Base-by-base conservation (phyloP, 495 filamentous ascomycete genomes). In the Parmelia sp. region DNA sequence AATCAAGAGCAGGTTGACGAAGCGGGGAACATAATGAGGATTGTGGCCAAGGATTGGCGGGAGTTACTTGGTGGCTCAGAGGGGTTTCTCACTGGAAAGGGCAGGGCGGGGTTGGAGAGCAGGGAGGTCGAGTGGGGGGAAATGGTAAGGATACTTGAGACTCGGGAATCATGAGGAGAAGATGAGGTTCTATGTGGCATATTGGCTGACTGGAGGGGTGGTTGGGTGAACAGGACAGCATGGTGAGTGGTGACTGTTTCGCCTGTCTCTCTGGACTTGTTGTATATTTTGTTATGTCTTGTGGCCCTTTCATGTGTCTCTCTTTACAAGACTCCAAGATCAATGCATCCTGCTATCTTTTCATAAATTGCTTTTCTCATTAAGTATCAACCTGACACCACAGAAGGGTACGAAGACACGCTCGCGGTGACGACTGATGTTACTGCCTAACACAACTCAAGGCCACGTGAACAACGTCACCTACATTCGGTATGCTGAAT, bases 391-490 rank as follows among this genome's bases (percentile, higher is more conserved):
- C 23, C 37, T 51, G 56, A 51, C 45, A 7, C n/a, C 7, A 19
- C 21, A 19, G 12, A 58, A 64, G 62, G 62, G 62, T 64, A 64
- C 40, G 29, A 37, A 25, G 9, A 49, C 19, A 36, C 35, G 35
- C 10, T 35, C 40, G 35, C 31, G n/a, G 29, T 49, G 11, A 14
- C 27, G 11, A 14, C 27, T 33, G 17, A 1, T 23, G 14, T 19
- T 49, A 47, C 36, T 23, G 57, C 27, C 45, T 64, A 68, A 71
- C 62, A 66, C 57, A 35, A 57, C 55, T 29, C 8, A 70, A 87
- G 88, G 87, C 6, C 93, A 97, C 72, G 88, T 96, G 31, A 96
- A 96, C 73, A 96, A 96, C 68, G 87, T 94, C 62, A 84, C 79
- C 60, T 96, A 96, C 70, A 84, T 85, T 65, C 83, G 88, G 65